Evolutionary conservation across 2,329 filamentous ascomycete genomes (phyloP), one percentile per base, ranked within the genome.

Genomic region (Karstenula rhodostoma): DNA sequence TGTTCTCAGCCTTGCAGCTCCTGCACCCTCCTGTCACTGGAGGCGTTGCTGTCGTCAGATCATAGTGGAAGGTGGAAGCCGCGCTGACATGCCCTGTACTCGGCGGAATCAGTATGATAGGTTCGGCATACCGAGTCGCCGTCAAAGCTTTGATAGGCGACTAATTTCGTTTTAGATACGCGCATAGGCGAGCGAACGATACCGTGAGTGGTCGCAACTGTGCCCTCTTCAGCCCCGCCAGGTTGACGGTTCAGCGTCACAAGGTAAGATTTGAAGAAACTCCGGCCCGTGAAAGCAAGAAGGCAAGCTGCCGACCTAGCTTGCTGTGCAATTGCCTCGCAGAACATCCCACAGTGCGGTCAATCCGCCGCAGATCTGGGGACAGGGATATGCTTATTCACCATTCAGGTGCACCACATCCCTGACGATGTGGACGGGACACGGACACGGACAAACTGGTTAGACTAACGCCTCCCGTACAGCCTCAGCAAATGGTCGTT

Each of bases 311-410:
- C 10, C 23, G 22, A 32, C 29, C 27, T 19, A 23, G n/a, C n/a
- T 35, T 15, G n/a, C 19, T 12, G 37, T 15, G n/a, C 13, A n/a
- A 46, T 6, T 10, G 12, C 3, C 42, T 19, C 42, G n/a, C 19
- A 2, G 52, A 25, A 4, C n/a, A 27, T 35, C 42, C 42, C 29
- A 35, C 42, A 25, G 25, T 46, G 29, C 29, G 52, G 52, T 25
- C 40, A 44, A 9, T 46, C 27, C 37, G 52, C 27, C n/a, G 25
- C 15, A 22, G 40, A 46, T 37, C 42, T 6, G 25, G 13, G 25
- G 27, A 27, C 52, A 55, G 29, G 52, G 40, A 35, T 55, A 42
- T 46, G 52, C 52, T 55, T 55, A 55, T 47, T 55, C 52, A 55
- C 52, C 52, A 37, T 17, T 17, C 29, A 29, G 37, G 37, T 32